Evolutionary conservation across 495 filamentous ascomycete species (phyloP), one percentile per base, ranked within the genome.

Genomic region (Entonaema liquescens): DNA sequence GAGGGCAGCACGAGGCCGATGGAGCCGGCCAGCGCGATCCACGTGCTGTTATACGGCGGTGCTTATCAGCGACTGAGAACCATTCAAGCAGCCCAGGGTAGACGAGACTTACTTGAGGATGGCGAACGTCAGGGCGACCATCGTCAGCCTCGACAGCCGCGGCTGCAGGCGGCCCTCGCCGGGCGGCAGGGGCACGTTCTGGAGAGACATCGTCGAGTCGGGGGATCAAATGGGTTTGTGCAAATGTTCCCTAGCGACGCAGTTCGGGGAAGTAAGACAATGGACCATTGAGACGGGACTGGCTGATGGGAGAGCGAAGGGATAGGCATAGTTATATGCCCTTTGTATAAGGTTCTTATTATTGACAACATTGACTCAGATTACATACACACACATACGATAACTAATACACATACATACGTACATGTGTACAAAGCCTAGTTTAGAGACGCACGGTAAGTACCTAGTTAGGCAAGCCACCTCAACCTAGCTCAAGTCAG

Each of bases 21-120:
- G 2, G 77, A 79, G 2, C 77, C 77, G 6, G 77, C 77, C 7
- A 79, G 70, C 13, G 76, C 77, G 21, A 79, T 79, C 76, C 76
- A 79, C 15, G 76, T 79, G 47, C 77, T 79, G 52, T 25, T 77
- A 53, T 36, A 17, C 11, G 19, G 5, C n/a, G n/a, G n/a, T n/a
- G n/a, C n/a, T n/a, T n/a, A n/a, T n/a, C n/a, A n/a, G n/a, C n/a
- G n/a, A n/a, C n/a, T n/a, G n/a, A n/a, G n/a, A n/a, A n/a, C n/a
- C n/a, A n/a, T n/a, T n/a, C n/a, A n/a, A n/a, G n/a, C n/a, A n/a
- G n/a, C n/a, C n/a, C n/a, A n/a, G n/a, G n/a, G n/a, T n/a, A n/a
- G n/a, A n/a, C n/a, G 5, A 9, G 25, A 56, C 77, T 72, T 50
- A 79, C 77, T 78, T 79, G 8, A 79, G 74, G 42, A 79, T 79